phyloP scores from a whole-genome alignment of 371 early-diverging fungal species.

The Phascolomyces articulosus region DNA sequence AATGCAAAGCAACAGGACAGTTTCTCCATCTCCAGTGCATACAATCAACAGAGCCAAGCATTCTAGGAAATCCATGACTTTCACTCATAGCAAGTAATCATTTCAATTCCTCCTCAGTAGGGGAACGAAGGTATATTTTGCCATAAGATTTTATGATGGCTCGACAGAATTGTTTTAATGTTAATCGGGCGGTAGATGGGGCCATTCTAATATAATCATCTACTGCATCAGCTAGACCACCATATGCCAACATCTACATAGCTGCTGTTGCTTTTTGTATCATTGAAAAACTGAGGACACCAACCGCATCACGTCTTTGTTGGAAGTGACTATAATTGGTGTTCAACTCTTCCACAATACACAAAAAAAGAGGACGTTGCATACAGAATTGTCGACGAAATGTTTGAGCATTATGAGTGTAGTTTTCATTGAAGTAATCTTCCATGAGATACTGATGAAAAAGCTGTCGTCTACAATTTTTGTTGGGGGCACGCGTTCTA shows the following conservation, averaged over 20 bases:
- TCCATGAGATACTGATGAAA: background rate
- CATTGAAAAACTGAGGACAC: background rate
- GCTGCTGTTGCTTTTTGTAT: background rate
- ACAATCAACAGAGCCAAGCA: constrained; percentile 1
- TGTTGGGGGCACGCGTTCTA: background rate
- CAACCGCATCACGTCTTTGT: background rate
- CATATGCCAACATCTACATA: constrained; percentile 6
- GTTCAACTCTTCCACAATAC: background rate
- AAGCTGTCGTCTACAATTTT: background rate
- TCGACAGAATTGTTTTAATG: background rate
- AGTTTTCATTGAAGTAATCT: background rate
- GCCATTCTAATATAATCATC: background rate
- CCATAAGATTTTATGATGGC: background rate
- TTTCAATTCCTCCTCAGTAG: constrained; percentile 3
- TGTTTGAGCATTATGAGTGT: no score
- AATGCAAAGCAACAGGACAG: background rate
- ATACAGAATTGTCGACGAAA: background rate
- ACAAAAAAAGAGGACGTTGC: background rate
- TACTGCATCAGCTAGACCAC: constrained; percentile 3
- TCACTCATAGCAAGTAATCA: background rate
- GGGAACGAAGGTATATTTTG: background rate
- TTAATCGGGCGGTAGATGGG: background rate
- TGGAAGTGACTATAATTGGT: background rate
- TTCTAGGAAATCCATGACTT: background rate
- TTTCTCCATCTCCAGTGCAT: constrained; percentile 9